A percentile compares a stretch with the other conserved stretches of the same genome.
Evolutionary conservation across 371 early-diverging fungal species (phyloP).

Genomic region (Parasitella parasitica): DNA sequence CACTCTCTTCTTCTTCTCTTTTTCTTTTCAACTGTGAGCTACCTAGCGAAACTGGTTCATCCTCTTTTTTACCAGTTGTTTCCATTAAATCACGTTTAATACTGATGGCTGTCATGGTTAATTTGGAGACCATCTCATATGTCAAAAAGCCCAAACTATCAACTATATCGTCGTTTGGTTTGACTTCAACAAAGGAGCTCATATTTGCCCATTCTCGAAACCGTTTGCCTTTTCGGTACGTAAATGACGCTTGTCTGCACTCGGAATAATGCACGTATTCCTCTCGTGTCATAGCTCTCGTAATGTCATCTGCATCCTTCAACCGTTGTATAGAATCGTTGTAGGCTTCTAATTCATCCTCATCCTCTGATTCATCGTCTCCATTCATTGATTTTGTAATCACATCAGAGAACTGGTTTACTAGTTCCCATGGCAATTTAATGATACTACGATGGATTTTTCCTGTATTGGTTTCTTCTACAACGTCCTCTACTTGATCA

Average conservation of each 20-base stretch:
- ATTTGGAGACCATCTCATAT: conserved; percentile 92
- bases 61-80: conserved; percentile 30
- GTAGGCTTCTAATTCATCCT: conserved; percentile 85
- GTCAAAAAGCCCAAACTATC: conserved; percentile 97
- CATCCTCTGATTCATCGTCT: conserved; percentile 81
- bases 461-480: conserved; percentile 69
- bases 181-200: conserved; percentile 80
- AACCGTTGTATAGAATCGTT: conserved; percentile 81
- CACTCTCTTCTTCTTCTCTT: conserved; percentile 47
- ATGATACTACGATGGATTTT: conserved; percentile 74
- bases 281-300: conserved; percentile 94
- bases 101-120: conserved; percentile 85
- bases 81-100: conserved; percentile 63
- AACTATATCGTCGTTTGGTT: conserved; percentile 92
- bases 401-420: conserved; percentile 77
- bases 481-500: conserved; percentile 67
- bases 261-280: conserved; percentile 99
- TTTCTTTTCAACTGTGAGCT: conserved; percentile 26
- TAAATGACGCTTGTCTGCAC: conserved; percentile 97
- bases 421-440: conserved; percentile 90
- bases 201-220: conserved; percentile 97
- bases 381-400: conserved; percentile 50
- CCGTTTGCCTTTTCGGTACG: conserved; percentile 90
- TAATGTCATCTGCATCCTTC: conserved; percentile 86
- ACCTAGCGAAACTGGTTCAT: conserved; percentile 19